Conservation (phyloP, 768 basidiomycete species). For the Suillus variegatus region DNA sequence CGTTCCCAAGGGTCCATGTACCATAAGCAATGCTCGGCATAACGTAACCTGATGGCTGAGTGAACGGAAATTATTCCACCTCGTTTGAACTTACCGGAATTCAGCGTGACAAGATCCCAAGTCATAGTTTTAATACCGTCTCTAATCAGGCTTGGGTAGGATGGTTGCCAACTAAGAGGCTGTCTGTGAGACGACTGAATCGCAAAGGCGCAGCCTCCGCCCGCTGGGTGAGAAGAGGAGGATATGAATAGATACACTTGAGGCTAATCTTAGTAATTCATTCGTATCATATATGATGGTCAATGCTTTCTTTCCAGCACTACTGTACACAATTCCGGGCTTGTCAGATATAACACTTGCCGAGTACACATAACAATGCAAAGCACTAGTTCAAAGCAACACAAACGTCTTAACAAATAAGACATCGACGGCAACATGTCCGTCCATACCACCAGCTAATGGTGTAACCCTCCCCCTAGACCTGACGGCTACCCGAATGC, state of each 20-base stretch:
- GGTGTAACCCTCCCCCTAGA: neutral
- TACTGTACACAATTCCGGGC: neutral
- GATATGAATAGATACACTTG: constrained; percentile 1
- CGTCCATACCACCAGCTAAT: neutral
- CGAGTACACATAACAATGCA: neutral
- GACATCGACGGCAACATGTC: neutral
- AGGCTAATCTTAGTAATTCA: neutral
- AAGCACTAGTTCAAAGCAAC: neutral
- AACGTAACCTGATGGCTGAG: constrained; percentile 36
- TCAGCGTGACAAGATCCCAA: constrained; percentile 59
- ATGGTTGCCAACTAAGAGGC: neutral
- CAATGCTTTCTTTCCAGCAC: neutral
- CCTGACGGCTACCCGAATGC: neutral
- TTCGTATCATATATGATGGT: neutral
- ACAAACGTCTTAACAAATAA: neutral
- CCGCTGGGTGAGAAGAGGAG: neutral
- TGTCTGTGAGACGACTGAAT: neutral
- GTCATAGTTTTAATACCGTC: constrained; percentile 42
- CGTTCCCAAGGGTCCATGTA: constrained; percentile 65
- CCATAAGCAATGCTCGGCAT: constrained; percentile 60
- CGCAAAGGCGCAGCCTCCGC: no score
- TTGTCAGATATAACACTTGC: neutral
- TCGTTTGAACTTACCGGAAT: constrained; percentile 47
- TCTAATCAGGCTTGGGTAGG: neutral
- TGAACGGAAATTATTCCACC: neutral